Base-by-base conservation (phyloP, 2,329 filamentous ascomycete genomes). In the Hypoxylon sp. region DNA sequence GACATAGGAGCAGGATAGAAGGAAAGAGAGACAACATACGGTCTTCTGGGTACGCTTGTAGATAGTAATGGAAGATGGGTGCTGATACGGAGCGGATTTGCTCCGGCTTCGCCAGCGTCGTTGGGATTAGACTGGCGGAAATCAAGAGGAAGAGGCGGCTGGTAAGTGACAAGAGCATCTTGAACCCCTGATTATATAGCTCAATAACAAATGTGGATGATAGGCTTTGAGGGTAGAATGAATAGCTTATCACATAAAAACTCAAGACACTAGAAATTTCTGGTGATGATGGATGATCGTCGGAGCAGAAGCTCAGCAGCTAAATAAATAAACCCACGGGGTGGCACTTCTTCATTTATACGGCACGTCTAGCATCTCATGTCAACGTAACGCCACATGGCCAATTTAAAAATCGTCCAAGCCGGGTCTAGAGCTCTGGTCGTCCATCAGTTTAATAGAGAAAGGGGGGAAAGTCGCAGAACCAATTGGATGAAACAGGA, bases 51-150 rank as follows among this genome's bases (percentile, higher is more conserved):
- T 72, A 71, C 2, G 73, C 68, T 63, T 81, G 79, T 3, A 82
- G 69, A 57, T 82, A 81, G 15, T 77, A 71, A 61, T 82, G 79
- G 56, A 75, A 81, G 47, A 81, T 75, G 2, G 79, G 79, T 5
- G 72, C 70, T 47, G 70, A 66, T 6, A 80, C 78, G 26, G 74
- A 74, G 23, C 78, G 77, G 53, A 81, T 78, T 61, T 78, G 75
- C 62, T 77, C 74, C 8, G 76, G 69, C 42, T 77, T 77, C 30
- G 71, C 71, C 5, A 64, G 49, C n/a, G 63, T 63, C 9, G 51
- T 16, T 6, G 50, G 27, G 3, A 54, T 36, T 17, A 49, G 52
- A 7, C 47, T 50, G 32, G 40, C 55, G 17, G 40, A 16, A 44
- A 47, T n/a, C n/a, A 49, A 27, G 42, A 55, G 17, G n/a, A n/a